Evolutionary conservation across 495 filamentous ascomycete genomes (phyloP), one percentile per base, ranked within the genome.

Genomic region (Penicillium cosmopolitanum): DNA sequence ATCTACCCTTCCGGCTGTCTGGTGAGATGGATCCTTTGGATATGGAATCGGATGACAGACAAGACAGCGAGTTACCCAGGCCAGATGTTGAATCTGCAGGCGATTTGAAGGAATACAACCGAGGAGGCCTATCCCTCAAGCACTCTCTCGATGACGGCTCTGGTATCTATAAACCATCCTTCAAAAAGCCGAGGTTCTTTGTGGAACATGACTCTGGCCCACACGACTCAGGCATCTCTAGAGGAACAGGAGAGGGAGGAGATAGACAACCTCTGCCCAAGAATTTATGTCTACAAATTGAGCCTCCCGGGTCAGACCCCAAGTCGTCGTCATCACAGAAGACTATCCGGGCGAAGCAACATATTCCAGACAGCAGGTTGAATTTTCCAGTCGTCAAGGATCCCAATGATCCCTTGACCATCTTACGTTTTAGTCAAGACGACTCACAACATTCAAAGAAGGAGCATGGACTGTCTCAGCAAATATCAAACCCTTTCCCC

Each of bases 341-440:
- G 44, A 69, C 69, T n/a, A 50, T 66, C 28, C 68, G 65, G 15
- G 59, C 67, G 10, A 73, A 63, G 44, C 54, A 42, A 12, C 62
- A 66, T 21, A 56, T 54, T 6, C 64, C 70, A 36, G 75, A 70
- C 33, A 70, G 66, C 43, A 70, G 61, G 31, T 78, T 91, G 21
- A 78, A 77, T 15, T 96, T 91, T 63, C 83, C 89, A 1, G 84
- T 94, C 10, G 90, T 96, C 15, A 96, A 96, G 71, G 84, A 95
- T 58, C 83, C 88, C 0, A 83, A 87, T 59, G 84, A 90, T 58
- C 81, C 83, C 25, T 80, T 79, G 58, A 91, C 89, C 2, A 73
- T 80, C 7, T 57, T 85, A 36, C 82, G 88, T 55, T 82, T 92
- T 50, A 93, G 89, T 68, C 91, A 96, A 70, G 79, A 78, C 28